Percentiles rank a stretch among this genome's conserved stretches.
Evolutionary conservation across 306 rosid genomes (phyloP).

Genomic region (Alnus rubra): DNA sequence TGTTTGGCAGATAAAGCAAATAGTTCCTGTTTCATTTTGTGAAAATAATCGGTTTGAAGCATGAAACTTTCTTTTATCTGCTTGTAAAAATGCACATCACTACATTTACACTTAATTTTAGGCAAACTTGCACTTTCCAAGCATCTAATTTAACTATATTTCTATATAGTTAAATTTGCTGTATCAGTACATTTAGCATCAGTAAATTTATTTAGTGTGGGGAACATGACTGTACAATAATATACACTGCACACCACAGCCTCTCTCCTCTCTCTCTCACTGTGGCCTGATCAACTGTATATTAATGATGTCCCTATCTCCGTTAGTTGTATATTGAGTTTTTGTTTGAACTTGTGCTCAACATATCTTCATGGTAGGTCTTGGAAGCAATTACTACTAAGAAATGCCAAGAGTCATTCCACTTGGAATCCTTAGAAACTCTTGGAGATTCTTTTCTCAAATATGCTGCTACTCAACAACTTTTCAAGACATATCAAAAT

Average conservation of each 20-base stretch:
- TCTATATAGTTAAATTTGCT: not conserved
- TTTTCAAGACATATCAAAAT: conserved; percentile 49
- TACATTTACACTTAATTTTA: not conserved
- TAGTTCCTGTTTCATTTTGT: not conserved
- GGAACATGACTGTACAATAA: not conserved
- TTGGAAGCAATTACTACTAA: conserved; percentile 87
- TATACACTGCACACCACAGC: not conserved
- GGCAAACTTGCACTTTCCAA: not conserved
- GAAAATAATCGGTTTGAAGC: not conserved
- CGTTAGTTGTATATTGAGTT: conserved; percentile 8
- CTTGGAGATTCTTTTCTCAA: conserved; percentile 95
- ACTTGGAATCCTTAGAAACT: conserved; percentile 83
- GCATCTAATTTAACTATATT: not conserved
- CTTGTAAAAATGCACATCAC: not conserved
- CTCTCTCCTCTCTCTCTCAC: not conserved
- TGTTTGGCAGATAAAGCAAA: not conserved
- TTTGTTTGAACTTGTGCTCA: conserved; percentile 11
- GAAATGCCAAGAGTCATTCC: conserved; percentile 65
- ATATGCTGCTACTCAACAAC: conserved; percentile 70
- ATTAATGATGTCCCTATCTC: not conserved
- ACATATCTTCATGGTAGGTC: conserved; percentile 44
- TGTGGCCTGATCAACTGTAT: not conserved
- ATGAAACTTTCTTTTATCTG: not conserved
- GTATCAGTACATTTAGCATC: not conserved
- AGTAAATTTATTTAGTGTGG: not conserved